Conservation (phyloP, 345 rosid genomes). For the Xanthoceras sorbifolium region DNA sequence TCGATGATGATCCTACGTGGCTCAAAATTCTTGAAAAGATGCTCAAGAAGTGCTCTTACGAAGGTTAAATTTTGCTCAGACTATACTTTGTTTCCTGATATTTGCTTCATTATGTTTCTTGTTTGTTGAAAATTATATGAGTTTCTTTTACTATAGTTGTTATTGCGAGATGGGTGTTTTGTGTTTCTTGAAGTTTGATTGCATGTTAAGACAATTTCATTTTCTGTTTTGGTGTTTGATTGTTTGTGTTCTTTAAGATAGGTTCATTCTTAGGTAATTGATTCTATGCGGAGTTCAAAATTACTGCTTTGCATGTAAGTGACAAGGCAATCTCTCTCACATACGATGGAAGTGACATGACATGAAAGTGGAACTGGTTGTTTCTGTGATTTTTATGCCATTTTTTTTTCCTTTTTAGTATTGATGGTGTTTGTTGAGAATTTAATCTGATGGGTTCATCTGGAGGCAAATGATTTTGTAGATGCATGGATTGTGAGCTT, state of each 20-base stretch:
- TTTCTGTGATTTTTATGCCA: no score
- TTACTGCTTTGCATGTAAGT: slow-evolving; percentile 15
- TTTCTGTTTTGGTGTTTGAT: neutral
- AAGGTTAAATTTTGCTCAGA: slow-evolving; percentile 44
- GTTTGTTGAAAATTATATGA: neutral
- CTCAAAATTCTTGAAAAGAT: slow-evolving; percentile 96
- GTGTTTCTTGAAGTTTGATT: neutral
- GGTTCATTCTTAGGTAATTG: slow-evolving; percentile 8
- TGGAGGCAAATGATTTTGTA: neutral
- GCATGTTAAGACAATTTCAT: neutral
- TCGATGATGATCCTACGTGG: slow-evolving; percentile 97
- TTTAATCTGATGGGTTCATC: neutral
- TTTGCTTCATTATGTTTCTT: slow-evolving; percentile 8
- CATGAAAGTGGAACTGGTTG: no score
- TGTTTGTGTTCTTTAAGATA: neutral
- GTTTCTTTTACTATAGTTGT: slow-evolving; percentile 1
- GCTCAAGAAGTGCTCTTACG: slow-evolving; percentile 93
- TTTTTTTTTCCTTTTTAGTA: neutral
- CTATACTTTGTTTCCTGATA: slow-evolving; percentile 3
- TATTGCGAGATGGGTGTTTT: slow-evolving; percentile 3
- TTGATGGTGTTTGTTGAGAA: neutral
- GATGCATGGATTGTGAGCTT: slow-evolving; percentile 6
- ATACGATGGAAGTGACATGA: neutral
- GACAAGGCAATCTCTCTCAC: neutral
- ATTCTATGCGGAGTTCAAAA: neutral